A percentile compares a stretch with the other conserved stretches of the same genome.
Evolutionary conservation across 2,329 filamentous ascomycete genomes (phyloP).

Genomic region (Colletotrichum truncatum): DNA sequence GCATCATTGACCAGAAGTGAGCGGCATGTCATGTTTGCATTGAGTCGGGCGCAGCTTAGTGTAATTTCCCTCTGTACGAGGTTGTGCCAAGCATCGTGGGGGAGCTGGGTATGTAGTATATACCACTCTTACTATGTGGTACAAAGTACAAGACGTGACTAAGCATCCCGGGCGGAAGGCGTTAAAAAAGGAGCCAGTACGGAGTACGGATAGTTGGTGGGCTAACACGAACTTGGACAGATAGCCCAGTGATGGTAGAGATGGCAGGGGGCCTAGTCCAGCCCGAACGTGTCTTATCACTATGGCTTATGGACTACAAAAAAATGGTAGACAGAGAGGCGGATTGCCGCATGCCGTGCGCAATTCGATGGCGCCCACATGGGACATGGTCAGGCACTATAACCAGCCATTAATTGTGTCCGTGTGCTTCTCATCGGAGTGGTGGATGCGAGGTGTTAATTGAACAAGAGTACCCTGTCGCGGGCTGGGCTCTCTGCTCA

Average conservation of each 20-base stretch:
- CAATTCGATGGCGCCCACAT: background rate
- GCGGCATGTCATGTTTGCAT: background rate
- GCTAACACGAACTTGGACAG: background rate
- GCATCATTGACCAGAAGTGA: background rate
- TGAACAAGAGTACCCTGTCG: background rate
- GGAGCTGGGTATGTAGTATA: background rate
- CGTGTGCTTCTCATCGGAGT: background rate
- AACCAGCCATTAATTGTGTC: conserved; percentile 8
- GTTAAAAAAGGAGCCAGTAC: background rate
- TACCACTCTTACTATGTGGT: too few relatives aligned
- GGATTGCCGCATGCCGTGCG: background rate
- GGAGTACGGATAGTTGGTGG: background rate
- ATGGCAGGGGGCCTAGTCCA: background rate
- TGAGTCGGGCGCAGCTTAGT: conserved; percentile 10
- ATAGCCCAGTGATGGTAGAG: background rate
- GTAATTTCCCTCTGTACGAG: conserved; percentile 27
- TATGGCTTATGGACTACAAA: background rate
- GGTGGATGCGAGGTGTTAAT: background rate
- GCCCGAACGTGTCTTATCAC: background rate
- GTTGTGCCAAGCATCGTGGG: conserved; percentile 18
- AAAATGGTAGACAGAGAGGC: background rate
- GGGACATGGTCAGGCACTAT: background rate
- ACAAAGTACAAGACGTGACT: background rate
- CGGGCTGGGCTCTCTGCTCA: too few relatives aligned
- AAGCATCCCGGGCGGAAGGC: conserved; percentile 1